Evolutionary conservation across 2,329 filamentous ascomycete species (phyloP), one percentile per base, ranked within the genome.

Genomic region (Paraconiothyrium sp.): DNA sequence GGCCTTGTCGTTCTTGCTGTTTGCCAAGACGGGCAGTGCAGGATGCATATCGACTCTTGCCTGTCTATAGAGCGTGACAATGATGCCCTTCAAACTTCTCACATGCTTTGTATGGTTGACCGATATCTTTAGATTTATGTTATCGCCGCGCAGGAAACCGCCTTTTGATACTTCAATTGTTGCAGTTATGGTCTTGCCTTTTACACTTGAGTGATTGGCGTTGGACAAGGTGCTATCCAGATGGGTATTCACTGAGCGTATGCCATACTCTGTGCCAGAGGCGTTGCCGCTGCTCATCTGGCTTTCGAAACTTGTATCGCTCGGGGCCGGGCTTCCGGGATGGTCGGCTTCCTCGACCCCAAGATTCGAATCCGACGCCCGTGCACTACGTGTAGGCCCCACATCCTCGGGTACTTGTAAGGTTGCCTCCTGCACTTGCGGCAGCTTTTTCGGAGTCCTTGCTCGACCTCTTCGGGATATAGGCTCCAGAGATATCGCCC

Each of bases 21-120:
- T 86, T 46, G 88, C 81, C 16, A 84, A 85, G 35, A 90, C 79
- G 4, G 87, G 89, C 58, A 89, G 83, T 9, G 86, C 83, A 24
- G 88, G 88, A 71, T 89, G 86, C 72, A 93, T 91, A 75, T 99
- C 94, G 49, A 98, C 94, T 62, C 93, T 89, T 27, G 93, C 93
- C 77, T 97, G 92, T 48, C 95, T 89, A 76, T 96, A 97, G 9
- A 99, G 83, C 1, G 95, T 98, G 49, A 97, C 88, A 63, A 98
- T 95, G 51, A 98, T 91, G 8, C 95, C 94, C 69, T 94, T 92
- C 80, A 97, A 85, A 75, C 93, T 98, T 81, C 94, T 93, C 72
- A 98, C 88, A 60, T 89, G 87, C 77, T 96, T 97, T 62, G 91
- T 94, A 76, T 98, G 95, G 66, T 93, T 90, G 62, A 99, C 89